A percentile compares a stretch with the other conserved stretches of the same genome.
Conservation (phyloP, 805 yeast species). For the Sugiyamaella boreocaroliniensis region DNA sequence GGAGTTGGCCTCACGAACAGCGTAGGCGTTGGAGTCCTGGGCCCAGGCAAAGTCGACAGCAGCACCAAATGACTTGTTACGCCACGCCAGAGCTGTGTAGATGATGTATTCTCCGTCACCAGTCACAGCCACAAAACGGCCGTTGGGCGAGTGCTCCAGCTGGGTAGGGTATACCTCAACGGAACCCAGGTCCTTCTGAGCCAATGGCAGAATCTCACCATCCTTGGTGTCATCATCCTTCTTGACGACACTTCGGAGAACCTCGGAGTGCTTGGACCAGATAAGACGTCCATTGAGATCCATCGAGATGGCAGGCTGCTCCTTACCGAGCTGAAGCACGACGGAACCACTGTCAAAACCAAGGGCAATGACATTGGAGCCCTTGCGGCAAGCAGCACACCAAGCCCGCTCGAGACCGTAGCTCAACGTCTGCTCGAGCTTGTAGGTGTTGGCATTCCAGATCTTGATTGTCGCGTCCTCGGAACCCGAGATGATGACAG, state of each 20-base stretch:
- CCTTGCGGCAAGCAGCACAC: slow-evolving; percentile 77
- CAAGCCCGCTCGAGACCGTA: slow-evolving; percentile 93
- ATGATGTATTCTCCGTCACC: slow-evolving; percentile 98
- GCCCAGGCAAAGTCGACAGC: slow-evolving; percentile 95
- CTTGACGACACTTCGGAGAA: slow-evolving; percentile 74
- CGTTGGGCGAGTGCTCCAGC: slow-evolving; percentile 90
- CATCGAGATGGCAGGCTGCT: slow-evolving; percentile 89
- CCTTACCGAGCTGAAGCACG: slow-evolving; percentile 85
- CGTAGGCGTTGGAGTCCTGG: slow-evolving; percentile 79
- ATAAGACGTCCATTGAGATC: slow-evolving; percentile 88
- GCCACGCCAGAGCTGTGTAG: slow-evolving; percentile 96
- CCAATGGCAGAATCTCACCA: slow-evolving; percentile 71
- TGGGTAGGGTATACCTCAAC: slow-evolving; percentile 89
- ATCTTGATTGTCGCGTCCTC: slow-evolving; percentile 92
- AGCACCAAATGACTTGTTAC: slow-evolving; percentile 86
- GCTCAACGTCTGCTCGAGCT: slow-evolving; percentile 84
- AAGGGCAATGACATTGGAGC: slow-evolving; percentile 72
- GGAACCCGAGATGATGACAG: slow-evolving; percentile 89
- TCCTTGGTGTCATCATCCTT: slow-evolving; percentile 62
- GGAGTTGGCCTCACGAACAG: slow-evolving; percentile 64
- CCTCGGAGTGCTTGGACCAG: slow-evolving; percentile 87
- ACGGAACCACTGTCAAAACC: slow-evolving; percentile 95
- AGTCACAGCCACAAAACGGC: slow-evolving; percentile 91
- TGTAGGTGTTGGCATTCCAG: slow-evolving; percentile 94
- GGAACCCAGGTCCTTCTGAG: slow-evolving; percentile 86